Percentiles rank a stretch among this genome's conserved stretches.
Conservation (phyloP, 2,329 filamentous ascomycete species). For the Blumeria graminis region DNA sequence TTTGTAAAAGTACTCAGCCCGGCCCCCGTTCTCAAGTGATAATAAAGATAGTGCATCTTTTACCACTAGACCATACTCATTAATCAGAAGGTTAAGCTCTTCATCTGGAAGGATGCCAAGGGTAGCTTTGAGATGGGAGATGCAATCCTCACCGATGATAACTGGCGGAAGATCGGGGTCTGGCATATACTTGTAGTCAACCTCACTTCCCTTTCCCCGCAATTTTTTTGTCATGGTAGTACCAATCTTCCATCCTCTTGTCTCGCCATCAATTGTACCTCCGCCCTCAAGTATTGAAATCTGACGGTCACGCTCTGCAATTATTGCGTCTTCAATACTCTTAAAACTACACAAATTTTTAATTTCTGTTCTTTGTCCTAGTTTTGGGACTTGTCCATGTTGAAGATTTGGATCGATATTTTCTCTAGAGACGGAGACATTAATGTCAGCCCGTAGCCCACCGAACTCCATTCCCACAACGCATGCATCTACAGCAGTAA, state of each 20-base stretch:
- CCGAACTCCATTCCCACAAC: conserved; percentile 84
- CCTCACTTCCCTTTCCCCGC: conserved; percentile 83
- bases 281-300: conserved; percentile 58
- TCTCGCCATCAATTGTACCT: conserved; percentile 58
- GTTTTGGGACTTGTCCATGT: conserved; percentile 31
- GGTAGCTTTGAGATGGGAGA: conserved; percentile 34
- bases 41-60: conserved; percentile 72
- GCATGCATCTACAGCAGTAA: conserved; percentile 63
- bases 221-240: conserved; percentile 58
- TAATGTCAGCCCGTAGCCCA: conserved; percentile 78
- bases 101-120: conserved; percentile 52
- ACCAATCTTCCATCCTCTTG: conserved; percentile 75
- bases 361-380: conserved; percentile 85
- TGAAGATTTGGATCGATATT: conserved; percentile 17
- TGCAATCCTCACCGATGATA: conserved; percentile 44
- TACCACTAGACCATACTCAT: conserved; percentile 40
- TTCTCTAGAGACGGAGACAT: conserved; percentile 58
- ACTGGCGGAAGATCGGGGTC: conserved; percentile 76
- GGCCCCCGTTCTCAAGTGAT: conserved; percentile 50
- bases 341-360: conserved; percentile 94
- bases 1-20: conserved; percentile 60
- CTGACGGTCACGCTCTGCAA: conserved; percentile 74
- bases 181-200: conserved; percentile 97
- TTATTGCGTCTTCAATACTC: conserved; percentile 81
- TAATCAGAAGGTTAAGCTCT: conserved; percentile 36